A percentile compares a stretch with the other conserved stretches of the same genome.
Conservation (phyloP, 2,329 filamentous ascomycete genomes). For the Cadophora sp. region DNA sequence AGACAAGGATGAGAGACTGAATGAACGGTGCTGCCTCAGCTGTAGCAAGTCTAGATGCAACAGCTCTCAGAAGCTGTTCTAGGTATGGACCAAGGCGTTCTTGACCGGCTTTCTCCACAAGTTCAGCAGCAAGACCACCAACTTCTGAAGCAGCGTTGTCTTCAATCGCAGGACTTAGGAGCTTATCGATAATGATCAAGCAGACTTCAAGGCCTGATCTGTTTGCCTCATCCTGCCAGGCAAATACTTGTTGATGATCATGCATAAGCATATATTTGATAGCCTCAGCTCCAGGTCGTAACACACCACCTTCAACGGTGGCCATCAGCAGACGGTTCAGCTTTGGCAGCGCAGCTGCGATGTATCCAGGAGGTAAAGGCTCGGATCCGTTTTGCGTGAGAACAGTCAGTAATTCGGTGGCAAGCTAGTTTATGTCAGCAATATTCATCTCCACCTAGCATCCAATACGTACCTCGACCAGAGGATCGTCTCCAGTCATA, state of each 20-base stretch:
- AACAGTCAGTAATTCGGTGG: constrained; percentile 81
- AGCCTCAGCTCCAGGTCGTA: constrained; percentile 84
- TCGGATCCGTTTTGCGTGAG: constrained; percentile 83
- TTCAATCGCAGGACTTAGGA: constrained; percentile 83
- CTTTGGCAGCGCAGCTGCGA: constrained; percentile 86
- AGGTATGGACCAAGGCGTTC: constrained; percentile 91
- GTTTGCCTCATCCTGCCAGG: constrained; percentile 80
- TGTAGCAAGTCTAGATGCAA: constrained; percentile 82
- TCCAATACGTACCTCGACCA: constrained; percentile 71
- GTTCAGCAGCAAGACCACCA: constrained; percentile 88
- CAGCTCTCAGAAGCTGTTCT: constrained; percentile 85
- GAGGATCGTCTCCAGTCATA: constrained; percentile 81
- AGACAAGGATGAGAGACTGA: constrained; percentile 93
- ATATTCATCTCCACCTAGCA: neutral
- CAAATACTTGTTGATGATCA: constrained; percentile 88
- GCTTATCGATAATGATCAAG: constrained; percentile 88
- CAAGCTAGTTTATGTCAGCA: constrained; percentile 59
- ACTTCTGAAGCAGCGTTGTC: constrained; percentile 97
- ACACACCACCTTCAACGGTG: constrained; percentile 84
- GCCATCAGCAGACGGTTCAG: constrained; percentile 82
- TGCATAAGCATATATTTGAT: constrained; percentile 90
- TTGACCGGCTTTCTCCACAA: constrained; percentile 94
- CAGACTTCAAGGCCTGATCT: constrained; percentile 88
- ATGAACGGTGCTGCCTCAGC: constrained; percentile 90
- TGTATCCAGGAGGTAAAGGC: constrained; percentile 85